Conservation (phyloP, 1,284 basidiomycete genomes). For the Calocybe gambosa region DNA sequence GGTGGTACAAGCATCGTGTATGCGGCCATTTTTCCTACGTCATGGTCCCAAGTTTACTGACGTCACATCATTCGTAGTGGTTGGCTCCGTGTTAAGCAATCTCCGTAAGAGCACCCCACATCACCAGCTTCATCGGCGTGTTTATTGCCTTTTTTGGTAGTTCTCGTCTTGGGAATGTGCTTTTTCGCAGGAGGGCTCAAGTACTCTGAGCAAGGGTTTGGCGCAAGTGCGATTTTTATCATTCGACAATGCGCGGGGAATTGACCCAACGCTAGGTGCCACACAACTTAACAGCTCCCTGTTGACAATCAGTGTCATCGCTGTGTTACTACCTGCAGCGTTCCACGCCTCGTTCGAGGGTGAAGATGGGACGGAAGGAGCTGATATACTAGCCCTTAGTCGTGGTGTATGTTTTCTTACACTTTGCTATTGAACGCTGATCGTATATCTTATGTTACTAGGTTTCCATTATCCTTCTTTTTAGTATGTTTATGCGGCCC, state of each 20-base stretch:
- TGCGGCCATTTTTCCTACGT: conserved; percentile 27
- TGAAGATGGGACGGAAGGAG: conserved; percentile 23
- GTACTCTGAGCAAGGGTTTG: conserved; percentile 72
- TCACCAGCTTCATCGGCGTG: background rate
- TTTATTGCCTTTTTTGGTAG: conserved; percentile 24
- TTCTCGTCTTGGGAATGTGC: conserved; percentile 82
- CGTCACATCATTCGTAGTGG: conserved; percentile 36
- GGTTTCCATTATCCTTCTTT: conserved; percentile 75
- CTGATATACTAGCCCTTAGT: conserved; percentile 66
- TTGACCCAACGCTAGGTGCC: conserved; percentile 36
- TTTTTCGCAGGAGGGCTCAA: conserved; percentile 66
- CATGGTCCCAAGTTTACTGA: conserved; percentile 2
- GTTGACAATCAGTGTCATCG: conserved; percentile 74
- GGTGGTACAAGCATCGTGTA: conserved; percentile 79
- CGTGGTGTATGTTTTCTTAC: conserved; percentile 57
- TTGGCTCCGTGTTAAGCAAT: conserved; percentile 81
- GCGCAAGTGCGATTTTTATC: conserved; percentile 37
- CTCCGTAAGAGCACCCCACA: conserved; percentile 40
- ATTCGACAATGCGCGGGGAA: background rate
- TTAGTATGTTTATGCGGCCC: conserved; percentile 56
- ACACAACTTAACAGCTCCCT: conserved; percentile 78
- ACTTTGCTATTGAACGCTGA: background rate
- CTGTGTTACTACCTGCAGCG: conserved; percentile 74
- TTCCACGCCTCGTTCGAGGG: conserved; percentile 39
- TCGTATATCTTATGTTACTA: conserved; percentile 20